Evolutionary conservation across 1,284 basidiomycete genomes (phyloP).

Genomic region (Chiua sp.): DNA sequence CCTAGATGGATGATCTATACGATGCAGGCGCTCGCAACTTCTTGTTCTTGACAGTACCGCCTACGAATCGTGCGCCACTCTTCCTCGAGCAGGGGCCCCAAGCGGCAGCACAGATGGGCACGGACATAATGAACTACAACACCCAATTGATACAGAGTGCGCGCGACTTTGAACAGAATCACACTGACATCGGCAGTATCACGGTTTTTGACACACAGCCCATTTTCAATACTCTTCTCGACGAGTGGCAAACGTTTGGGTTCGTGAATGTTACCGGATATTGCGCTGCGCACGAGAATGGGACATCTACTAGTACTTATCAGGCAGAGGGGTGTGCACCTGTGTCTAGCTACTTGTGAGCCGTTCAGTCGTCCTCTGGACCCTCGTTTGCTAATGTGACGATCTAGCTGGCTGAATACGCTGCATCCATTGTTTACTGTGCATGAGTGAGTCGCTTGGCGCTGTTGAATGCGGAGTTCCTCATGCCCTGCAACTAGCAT

Average conservation of each 20-base stretch:
- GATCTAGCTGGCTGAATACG: conserved; percentile 55
- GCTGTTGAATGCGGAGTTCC: neutral
- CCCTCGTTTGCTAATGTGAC: neutral
- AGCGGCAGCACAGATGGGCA: conserved; percentile 42
- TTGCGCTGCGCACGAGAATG: conserved; percentile 63
- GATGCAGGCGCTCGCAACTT: conserved; percentile 62
- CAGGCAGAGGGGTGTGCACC: conserved; percentile 63
- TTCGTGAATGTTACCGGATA: conserved; percentile 65
- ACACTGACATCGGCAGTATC: conserved; percentile 49
- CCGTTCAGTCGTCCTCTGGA: conserved; percentile 6
- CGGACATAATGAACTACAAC: conserved; percentile 58
- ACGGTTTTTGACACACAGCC: conserved; percentile 61
- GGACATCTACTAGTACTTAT: conserved; percentile 54
- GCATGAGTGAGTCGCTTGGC: conserved; percentile 48
- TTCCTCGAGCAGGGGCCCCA: conserved; percentile 53
- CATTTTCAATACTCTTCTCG: conserved; percentile 61
- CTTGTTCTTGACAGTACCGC: conserved; percentile 71
- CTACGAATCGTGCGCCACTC: conserved; percentile 63
- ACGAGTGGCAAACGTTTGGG: conserved; percentile 55
- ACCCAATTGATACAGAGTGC: conserved; percentile 46
- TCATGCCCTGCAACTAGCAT: conserved; percentile 37
- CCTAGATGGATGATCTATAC: conserved; percentile 60
- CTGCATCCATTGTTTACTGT: conserved; percentile 61
- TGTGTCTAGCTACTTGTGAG: conserved; percentile 68
- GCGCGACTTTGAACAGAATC: conserved; percentile 44